Percentiles rank a stretch among this genome's conserved stretches.
phyloP scores from a whole-genome alignment of 345 rosid genomes.

The Durio zibethinus region DNA sequence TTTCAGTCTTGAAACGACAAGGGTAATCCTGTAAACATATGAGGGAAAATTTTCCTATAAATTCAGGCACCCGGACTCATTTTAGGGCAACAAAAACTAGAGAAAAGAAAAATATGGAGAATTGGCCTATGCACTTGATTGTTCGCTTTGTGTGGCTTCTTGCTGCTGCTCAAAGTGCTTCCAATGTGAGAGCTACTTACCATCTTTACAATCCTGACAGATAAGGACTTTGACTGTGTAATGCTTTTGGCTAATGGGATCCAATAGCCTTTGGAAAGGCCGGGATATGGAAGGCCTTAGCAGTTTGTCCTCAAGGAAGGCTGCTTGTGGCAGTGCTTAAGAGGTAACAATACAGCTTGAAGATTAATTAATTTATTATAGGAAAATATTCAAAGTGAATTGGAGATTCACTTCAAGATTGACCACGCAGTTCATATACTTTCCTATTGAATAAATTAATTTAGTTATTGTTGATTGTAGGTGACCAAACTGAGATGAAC shows the following conservation, averaged over 20 bases:
- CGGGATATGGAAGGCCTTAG: constrained; percentile 58
- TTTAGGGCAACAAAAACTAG: not conserved
- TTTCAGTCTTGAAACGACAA: not conserved
- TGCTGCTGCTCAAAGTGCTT: constrained; percentile 36
- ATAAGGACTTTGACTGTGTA: constrained; percentile 39
- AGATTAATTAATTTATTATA: not conserved
- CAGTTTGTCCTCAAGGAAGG: constrained; percentile 47
- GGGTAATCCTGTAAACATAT: not conserved
- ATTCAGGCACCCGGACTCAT: not conserved
- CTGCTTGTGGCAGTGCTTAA: constrained; percentile 56
- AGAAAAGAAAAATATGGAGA: not conserved
- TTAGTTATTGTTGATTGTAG: constrained; percentile 13
- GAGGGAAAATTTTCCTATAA: not conserved
- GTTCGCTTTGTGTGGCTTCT: constrained; percentile 24
- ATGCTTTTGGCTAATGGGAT: constrained; percentile 21
- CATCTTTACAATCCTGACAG: constrained; percentile 46
- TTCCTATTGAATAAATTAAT: too few relatives aligned
- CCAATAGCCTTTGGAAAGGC: constrained; percentile 42
- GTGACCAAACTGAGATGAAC: constrained; percentile 43
- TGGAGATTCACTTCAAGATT: too few relatives aligned
- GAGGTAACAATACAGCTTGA: too few relatives aligned
- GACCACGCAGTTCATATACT: not conserved
- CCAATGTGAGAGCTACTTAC: constrained; percentile 58
- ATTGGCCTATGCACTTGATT: not conserved
- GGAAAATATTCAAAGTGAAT: too few relatives aligned